These are phyloP conservation scores for Colletotrichum eremochloae DNA, from an alignment of 2,329 filamentous ascomycete genomes.

Conservation along the genomic window DNA sequence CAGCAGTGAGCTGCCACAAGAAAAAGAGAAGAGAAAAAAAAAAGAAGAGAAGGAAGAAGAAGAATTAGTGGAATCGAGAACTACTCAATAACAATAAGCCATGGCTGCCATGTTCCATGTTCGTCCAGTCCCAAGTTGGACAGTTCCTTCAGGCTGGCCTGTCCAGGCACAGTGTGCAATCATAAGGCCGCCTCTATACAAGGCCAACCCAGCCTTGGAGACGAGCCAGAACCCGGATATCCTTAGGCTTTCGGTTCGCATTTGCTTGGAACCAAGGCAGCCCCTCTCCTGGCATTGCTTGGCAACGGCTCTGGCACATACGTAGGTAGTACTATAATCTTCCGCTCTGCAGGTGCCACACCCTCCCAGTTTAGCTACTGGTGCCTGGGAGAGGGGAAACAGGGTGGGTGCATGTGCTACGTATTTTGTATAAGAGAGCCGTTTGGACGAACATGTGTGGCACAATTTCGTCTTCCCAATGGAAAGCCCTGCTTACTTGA, in stretches of 20 bases:
- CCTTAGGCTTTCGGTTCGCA: constrained; percentile 2
- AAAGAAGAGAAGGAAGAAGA: neutral
- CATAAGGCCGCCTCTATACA: neutral
- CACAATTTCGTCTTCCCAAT: neutral
- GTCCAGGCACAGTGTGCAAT: constrained; percentile 22
- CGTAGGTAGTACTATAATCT: neutral
- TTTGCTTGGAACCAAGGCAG: too few species aligned
- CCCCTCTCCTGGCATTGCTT: constrained; percentile 4
- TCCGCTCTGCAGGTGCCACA: neutral
- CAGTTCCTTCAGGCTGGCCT: neutral
- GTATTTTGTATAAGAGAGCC: neutral
- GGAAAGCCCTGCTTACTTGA: neutral
- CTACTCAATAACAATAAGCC: neutral
- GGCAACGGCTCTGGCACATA: constrained; percentile 12
- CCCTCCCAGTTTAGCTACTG: neutral
- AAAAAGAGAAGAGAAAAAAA: neutral
- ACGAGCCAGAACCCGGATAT: constrained; percentile 3
- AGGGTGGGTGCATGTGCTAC: neutral
- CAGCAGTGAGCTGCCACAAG: neutral
- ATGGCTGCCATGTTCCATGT: constrained; percentile 8
- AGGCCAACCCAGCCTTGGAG: constrained; percentile 5
- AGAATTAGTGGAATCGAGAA: neutral
- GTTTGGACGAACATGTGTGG: neutral
- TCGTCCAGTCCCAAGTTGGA: constrained; percentile 18
- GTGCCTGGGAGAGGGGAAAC: too few species aligned